phyloP scores from a whole-genome alignment of 2,329 filamentous ascomycete genomes.

The Scedosporium apiospermum region DNA sequence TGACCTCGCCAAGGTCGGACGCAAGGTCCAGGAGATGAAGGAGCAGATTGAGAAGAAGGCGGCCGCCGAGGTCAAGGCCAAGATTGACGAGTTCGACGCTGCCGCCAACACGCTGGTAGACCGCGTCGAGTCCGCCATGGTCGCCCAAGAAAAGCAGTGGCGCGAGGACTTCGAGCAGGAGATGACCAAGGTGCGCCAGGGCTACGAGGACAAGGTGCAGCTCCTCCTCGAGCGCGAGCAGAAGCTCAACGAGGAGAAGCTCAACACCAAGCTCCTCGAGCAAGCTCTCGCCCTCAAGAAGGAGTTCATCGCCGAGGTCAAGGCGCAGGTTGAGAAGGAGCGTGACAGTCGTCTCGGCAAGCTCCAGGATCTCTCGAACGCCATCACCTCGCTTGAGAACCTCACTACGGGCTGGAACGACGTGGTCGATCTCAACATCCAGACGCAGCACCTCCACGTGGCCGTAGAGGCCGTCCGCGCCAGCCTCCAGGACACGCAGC shows the following conservation, averaged over 20 bases:
- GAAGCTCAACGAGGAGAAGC: constrained; percentile 71
- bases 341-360: constrained; percentile 79
- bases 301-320: constrained; percentile 69
- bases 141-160: constrained; percentile 71
- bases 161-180: constrained; percentile 80
- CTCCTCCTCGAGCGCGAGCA: constrained; percentile 71
- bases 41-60: constrained; percentile 59
- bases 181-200: constrained; percentile 66
- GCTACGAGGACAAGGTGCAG: constrained; percentile 71
- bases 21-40: constrained; percentile 68
- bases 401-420: constrained; percentile 84
- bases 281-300: constrained; percentile 85
- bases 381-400: constrained; percentile 75
- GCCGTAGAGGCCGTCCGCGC: constrained; percentile 88
- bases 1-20: constrained; percentile 68
- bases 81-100: constrained; percentile 69
- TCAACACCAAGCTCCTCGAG: constrained; percentile 78
- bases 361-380: constrained; percentile 67
- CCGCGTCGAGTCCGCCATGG: constrained; percentile 77
- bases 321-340: constrained; percentile 77
- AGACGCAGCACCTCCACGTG: constrained; percentile 92
- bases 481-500: constrained; percentile 63
- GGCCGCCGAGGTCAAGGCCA: constrained; percentile 64
- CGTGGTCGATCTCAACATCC: constrained; percentile 81
- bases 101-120: constrained; percentile 80